These are phyloP conservation scores for Mycogone perniciosa DNA, from an alignment of 2,329 filamentous ascomycete genomes.

Conservation along the genomic window DNA sequence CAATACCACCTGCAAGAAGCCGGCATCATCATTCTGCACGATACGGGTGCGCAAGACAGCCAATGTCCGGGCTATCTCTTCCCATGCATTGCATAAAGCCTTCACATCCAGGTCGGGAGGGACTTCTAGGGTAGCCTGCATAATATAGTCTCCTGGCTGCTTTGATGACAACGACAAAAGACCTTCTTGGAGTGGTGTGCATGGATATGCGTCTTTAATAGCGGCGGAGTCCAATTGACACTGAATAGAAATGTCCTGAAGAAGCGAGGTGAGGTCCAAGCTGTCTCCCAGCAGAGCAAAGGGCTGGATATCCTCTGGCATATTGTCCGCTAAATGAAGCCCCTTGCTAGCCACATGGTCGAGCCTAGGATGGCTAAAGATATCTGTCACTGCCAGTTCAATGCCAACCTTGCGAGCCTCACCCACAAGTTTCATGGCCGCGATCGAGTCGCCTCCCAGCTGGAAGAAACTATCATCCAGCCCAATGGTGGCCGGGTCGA, in stretches of 20 bases:
- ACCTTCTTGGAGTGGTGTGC: conserved; percentile 1
- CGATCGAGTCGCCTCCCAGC: conserved; percentile 42
- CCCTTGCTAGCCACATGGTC: no score
- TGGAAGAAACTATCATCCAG: conserved; percentile 42
- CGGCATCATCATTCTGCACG: conserved; percentile 33
- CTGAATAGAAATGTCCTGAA: neutral
- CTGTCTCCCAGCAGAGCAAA: no score
- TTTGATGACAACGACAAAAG: neutral
- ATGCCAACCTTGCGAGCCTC: conserved; percentile 1
- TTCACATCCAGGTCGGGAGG: conserved; percentile 4
- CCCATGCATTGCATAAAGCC: conserved; percentile 13
- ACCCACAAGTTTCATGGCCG: conserved; percentile 39
- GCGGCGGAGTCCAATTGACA: neutral
- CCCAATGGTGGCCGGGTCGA: conserved; percentile 25
- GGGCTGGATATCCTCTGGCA: no score
- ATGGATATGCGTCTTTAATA: neutral
- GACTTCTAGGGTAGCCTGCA: conserved; percentile 14
- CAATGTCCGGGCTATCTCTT: neutral
- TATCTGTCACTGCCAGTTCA: no score
- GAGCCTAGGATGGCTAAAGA: no score
- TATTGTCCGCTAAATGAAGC: no score
- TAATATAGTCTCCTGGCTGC: conserved; percentile 15
- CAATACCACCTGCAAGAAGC: conserved; percentile 39
- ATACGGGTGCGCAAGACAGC: conserved; percentile 40
- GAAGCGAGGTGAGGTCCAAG: neutral